phyloP scores from a whole-genome alignment of 2,329 filamentous ascomycete genomes.

The Daldinia sp. region DNA sequence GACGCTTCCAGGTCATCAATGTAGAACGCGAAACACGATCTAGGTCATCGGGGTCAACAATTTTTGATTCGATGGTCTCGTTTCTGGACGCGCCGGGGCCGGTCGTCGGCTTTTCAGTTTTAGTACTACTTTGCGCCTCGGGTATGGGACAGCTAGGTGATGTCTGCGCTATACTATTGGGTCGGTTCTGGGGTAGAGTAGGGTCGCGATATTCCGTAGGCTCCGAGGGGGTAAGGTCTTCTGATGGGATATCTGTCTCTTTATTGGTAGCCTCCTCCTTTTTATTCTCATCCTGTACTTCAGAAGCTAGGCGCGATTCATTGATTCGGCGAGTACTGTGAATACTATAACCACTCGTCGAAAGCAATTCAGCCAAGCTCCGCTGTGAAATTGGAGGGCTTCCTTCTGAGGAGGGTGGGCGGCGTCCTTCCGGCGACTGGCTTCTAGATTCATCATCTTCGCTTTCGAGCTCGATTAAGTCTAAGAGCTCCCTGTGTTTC shows the following conservation, averaged over 20 bases:
- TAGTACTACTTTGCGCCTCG: background rate
- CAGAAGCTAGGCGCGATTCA: conserved; percentile 25
- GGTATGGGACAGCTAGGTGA: conserved; percentile 22
- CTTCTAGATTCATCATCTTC: conserved; percentile 43
- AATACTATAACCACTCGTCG: conserved; percentile 60
- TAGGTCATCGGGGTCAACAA: conserved; percentile 45
- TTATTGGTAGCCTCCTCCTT: conserved; percentile 35
- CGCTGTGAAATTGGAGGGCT: conserved; percentile 44
- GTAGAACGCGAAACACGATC: conserved; percentile 51
- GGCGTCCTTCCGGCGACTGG: conserved; percentile 29
- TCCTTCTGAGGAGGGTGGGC: conserved; percentile 15
- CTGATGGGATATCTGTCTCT: conserved; percentile 35
- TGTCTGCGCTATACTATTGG: conserved; percentile 58
- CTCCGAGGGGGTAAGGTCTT: conserved; percentile 23
- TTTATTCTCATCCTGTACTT: conserved; percentile 16
- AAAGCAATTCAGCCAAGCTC: conserved; percentile 57
- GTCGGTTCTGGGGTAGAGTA: conserved; percentile 76
- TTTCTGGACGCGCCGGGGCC: background rate
- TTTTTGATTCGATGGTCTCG: conserved; percentile 23
- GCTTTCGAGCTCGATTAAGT: conserved; percentile 56
- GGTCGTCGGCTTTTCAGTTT: background rate
- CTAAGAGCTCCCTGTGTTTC: conserved; percentile 64
- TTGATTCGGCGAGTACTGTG: conserved; percentile 43
- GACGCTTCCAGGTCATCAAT: conserved; percentile 63
- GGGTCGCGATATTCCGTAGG: conserved; percentile 62